These are phyloP conservation scores for Chaetomium strumarium DNA, from an alignment of 2,329 filamentous ascomycete genomes.

Conservation along the genomic window DNA sequence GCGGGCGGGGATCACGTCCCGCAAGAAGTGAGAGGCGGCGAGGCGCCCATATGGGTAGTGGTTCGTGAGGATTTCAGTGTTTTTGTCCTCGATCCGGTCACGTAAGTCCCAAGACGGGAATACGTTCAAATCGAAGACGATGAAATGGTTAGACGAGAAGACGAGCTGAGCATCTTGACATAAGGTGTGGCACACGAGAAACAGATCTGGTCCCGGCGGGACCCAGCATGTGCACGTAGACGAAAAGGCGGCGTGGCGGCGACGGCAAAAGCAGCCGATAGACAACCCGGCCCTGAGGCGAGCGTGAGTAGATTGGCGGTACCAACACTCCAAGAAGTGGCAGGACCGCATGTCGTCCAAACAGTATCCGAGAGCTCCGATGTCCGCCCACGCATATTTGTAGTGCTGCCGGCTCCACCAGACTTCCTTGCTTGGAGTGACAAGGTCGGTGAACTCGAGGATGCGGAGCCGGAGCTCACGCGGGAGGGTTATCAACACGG, in stretches of 20 bases:
- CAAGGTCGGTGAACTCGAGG: slow-evolving; percentile 1
- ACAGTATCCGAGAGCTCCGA: no score
- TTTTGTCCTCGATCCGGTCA: no score
- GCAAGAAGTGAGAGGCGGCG: slow-evolving; percentile 3
- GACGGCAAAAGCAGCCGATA: slow-evolving; percentile 1
- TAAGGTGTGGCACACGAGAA: slow-evolving; percentile 1
- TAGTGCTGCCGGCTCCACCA: neutral
- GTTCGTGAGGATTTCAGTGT: neutral
- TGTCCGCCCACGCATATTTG: neutral
- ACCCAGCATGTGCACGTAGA: neutral
- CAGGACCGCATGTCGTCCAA: no score
- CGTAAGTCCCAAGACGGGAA: no score
- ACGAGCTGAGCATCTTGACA: neutral
- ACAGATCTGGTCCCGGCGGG: neutral
- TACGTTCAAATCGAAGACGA: neutral
- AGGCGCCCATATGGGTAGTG: neutral
- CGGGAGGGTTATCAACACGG: neutral
- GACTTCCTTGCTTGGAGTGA: neutral
- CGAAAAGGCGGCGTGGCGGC: neutral
- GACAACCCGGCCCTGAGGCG: neutral
- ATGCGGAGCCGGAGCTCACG: neutral
- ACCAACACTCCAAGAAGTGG: neutral
- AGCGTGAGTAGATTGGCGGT: no score
- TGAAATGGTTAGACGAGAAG: slow-evolving; percentile 1
- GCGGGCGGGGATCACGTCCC: slow-evolving; percentile 3